phyloP scores from a whole-genome alignment of 2,329 filamentous ascomycete species.

The Fusarium sp. region DNA sequence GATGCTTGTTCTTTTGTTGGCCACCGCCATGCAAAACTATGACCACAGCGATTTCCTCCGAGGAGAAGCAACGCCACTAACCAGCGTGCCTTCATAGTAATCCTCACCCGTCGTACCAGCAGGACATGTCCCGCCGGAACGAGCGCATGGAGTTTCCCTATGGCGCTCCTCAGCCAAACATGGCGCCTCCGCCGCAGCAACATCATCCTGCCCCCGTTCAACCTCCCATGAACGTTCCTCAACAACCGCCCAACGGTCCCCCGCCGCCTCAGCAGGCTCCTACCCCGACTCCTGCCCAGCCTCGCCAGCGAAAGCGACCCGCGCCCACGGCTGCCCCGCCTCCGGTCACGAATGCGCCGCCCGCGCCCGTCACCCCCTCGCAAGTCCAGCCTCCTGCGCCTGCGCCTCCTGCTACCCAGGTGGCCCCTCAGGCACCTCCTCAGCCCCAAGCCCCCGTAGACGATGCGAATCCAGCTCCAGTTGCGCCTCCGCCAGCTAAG shows the following conservation, averaged over 20 bases:
- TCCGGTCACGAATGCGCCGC: slow-evolving; percentile 49
- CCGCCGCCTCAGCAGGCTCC: slow-evolving; percentile 52
- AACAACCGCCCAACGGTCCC: slow-evolving; percentile 51
- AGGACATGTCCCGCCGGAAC: slow-evolving; percentile 61
- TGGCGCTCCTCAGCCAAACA: slow-evolving; percentile 53
- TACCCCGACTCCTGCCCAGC: slow-evolving; percentile 53
- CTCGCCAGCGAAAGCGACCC: slow-evolving; percentile 57
- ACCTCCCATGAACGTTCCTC: slow-evolving; percentile 57
- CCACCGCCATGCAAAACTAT: slow-evolving; percentile 41
- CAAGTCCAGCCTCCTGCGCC: slow-evolving; percentile 49
- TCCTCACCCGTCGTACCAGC: slow-evolving; percentile 60
- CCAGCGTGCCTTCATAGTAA: slow-evolving; percentile 48
- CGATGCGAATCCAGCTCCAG: slow-evolving; percentile 46
- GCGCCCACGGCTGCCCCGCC: slow-evolving; percentile 55
- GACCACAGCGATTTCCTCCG: slow-evolving; percentile 38
- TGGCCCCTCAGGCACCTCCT: slow-evolving; percentile 36
- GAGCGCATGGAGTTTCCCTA: slow-evolving; percentile 59
- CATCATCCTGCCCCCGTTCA: slow-evolving; percentile 52
- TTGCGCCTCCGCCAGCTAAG: slow-evolving; percentile 73
- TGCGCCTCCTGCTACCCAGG: slow-evolving; percentile 48
- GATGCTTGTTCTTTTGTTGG: slow-evolving; percentile 7
- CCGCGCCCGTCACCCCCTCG: slow-evolving; percentile 49
- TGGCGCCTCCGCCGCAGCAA: slow-evolving; percentile 51
- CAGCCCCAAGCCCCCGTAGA: slow-evolving; percentile 47
- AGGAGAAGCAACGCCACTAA: slow-evolving; percentile 47